Evolutionary conservation across 441 rosid species (phyloP), one percentile per base, ranked within the genome.

Genomic region (Geranium incanum): DNA sequence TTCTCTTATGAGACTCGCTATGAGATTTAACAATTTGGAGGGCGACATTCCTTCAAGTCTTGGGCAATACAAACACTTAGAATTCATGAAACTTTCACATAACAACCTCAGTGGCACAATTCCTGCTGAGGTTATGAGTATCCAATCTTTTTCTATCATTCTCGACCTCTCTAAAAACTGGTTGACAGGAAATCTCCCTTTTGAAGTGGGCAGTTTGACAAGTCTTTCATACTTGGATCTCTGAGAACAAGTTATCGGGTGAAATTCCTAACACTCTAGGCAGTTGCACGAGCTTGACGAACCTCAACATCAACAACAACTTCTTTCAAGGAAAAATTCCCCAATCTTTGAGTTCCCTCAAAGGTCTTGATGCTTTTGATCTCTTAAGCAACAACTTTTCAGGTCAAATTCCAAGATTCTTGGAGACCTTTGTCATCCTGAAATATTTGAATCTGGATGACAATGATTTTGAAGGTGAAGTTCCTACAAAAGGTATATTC

Each of bases 241-340:
- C 83, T 6, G 73, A n/a, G 8, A 82, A 77, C 23, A 39, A 75
- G 12, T 67, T 81, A 6, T 68, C 59, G 21, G 81, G 81, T 0
- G 21, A 23, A 11, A 77, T 81, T 67, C 85, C 79, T 0, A 45
- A 21, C 36, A 70, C 36, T 2, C 33, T 77, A 15, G 73, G 75
- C 8, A 16, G 50, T 11, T 78, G 84, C 66, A 6, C 6, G 3
- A 39, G 38, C 0, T 48, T 83, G 52, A 73, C 66, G 36, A 0
- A 12, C 4, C 73, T 80, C 3, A 5, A 57, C 13, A 7, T 83
- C 36, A 48, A 43, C 7, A 79, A 70, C 0, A 83, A 83, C 48
- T 65, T n/a, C n/a, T 78, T 83, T 39, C 63, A 71, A 5, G 80
- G 81, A 13, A 13, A 59, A 0, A 71, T 77, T 50, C 82, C 83